phyloP scores from a whole-genome alignment of 768 basidiomycete species.

The Xerocomellus chrysenteron region DNA sequence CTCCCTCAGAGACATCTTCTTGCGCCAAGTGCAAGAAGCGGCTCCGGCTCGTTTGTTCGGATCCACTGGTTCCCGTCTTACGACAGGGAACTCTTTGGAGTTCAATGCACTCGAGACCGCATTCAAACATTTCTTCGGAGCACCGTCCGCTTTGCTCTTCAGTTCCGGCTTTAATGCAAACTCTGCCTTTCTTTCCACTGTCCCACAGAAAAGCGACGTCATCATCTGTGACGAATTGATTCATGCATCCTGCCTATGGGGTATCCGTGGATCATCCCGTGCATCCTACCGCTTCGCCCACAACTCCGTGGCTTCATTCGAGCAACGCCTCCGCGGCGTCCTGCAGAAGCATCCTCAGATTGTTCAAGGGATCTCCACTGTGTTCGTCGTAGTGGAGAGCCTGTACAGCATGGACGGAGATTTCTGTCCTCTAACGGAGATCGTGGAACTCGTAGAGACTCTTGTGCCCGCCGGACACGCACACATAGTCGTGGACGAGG shows the following conservation, averaged over 20 bases:
- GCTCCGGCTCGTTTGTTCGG: conserved; percentile 36
- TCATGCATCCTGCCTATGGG: conserved; percentile 53
- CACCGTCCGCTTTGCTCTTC: conserved; percentile 47
- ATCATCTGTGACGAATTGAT: conserved; percentile 54
- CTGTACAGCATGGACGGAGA: conserved; percentile 66
- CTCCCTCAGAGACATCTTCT: conserved; percentile 29
- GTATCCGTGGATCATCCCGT: conserved; percentile 41
- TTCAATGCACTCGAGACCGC: conserved; percentile 12
- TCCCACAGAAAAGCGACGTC: conserved; percentile 47
- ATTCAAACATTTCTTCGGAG: conserved; percentile 18
- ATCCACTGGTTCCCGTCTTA: conserved; percentile 50
- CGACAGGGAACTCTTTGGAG: conserved; percentile 37
- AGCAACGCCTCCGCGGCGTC: conserved; percentile 24
- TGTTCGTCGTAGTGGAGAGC: conserved; percentile 55
- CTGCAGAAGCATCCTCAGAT: conserved; percentile 27
- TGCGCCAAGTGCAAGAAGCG: conserved; percentile 30
- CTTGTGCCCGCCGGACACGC: conserved; percentile 37
- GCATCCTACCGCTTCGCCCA: conserved; percentile 41
- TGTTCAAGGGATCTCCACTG: conserved; percentile 24
- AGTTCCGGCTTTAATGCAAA: conserved; percentile 57
- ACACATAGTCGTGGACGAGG: conserved; percentile 55
- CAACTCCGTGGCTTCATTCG: conserved; percentile 41
- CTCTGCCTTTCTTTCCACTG: conserved; percentile 43
- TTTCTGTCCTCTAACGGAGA: conserved; percentile 44
- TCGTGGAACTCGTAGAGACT: conserved; percentile 40